phyloP scores from a whole-genome alignment of 371 early-diverging fungal species.

The Batkoa obscura region DNA sequence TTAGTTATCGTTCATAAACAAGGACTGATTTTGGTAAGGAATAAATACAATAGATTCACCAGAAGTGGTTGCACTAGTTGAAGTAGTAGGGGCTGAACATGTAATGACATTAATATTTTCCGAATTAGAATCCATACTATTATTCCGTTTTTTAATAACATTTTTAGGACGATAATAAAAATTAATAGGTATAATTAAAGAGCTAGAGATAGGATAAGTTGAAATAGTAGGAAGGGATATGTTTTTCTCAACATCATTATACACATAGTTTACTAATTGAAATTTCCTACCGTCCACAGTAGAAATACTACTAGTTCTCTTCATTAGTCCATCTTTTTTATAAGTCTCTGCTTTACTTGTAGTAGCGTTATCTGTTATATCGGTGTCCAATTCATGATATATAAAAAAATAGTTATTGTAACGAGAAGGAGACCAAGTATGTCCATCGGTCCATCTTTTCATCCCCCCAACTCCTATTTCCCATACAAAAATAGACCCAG shows the following conservation, averaged over 20 bases:
- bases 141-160: too few species aligned
- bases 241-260: not conserved
- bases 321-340: not conserved
- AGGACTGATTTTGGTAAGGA: too few species aligned
- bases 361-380: slow-evolving; percentile 9
- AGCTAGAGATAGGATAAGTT: too few species aligned
- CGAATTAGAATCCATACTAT: too few species aligned
- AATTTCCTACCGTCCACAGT: not conserved
- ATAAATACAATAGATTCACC: too few species aligned
- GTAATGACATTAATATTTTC: too few species aligned
- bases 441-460: slow-evolving; percentile 81
- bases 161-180: too few species aligned
- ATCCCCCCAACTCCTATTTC: slow-evolving; percentile 77
- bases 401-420: slow-evolving; percentile 65
- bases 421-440: slow-evolving; percentile 70
- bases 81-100: too few species aligned
- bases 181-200: too few species aligned
- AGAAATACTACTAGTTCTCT: not conserved
- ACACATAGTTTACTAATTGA: not conserved
- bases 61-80: too few species aligned
- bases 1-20: too few species aligned
- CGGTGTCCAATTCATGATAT: slow-evolving; percentile 51
- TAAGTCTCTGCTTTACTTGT: not conserved
- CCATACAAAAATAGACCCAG: slow-evolving; percentile 74
- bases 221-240: not conserved